A percentile compares a stretch with the other conserved stretches of the same genome.
Conservation (phyloP, 768 basidiomycete genomes). For the Mycena galopus region DNA sequence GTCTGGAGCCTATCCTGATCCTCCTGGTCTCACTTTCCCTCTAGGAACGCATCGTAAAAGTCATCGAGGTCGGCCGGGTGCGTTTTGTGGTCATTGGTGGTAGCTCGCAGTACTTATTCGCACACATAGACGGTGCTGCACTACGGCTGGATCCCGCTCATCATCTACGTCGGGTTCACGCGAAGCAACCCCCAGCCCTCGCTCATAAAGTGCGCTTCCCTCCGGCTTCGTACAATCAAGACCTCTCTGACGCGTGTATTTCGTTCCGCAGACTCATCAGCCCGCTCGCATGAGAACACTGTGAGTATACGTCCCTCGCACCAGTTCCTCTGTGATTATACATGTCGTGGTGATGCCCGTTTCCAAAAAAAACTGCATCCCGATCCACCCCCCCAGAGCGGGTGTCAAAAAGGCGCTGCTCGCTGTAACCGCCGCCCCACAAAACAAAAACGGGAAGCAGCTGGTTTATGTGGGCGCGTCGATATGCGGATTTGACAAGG, state of each 20-base stretch:
- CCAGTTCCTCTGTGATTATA: slow-evolving; percentile 63
- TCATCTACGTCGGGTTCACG: slow-evolving; percentile 96
- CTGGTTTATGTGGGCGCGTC: slow-evolving; percentile 63
- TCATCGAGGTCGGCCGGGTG: slow-evolving; percentile 87
- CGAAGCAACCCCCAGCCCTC: slow-evolving; percentile 95
- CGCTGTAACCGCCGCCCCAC: slow-evolving; percentile 64
- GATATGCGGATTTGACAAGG: slow-evolving; percentile 80
- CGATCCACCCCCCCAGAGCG: slow-evolving; percentile 43
- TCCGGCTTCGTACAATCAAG: not conserved
- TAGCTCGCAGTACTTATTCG: slow-evolving; percentile 15
- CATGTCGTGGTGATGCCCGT: slow-evolving; percentile 72
- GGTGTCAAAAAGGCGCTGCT: slow-evolving; percentile 29
- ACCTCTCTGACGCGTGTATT: slow-evolving; percentile 26
- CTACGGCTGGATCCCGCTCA: slow-evolving; percentile 96
- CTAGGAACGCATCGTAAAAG: slow-evolving; percentile 87
- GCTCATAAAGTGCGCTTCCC: slow-evolving; percentile 89
- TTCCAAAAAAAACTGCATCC: slow-evolving; percentile 45
- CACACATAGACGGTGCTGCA: slow-evolving; percentile 83
- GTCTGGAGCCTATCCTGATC: slow-evolving; percentile 28
- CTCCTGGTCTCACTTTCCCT: not conserved
- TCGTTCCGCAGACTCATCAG: slow-evolving; percentile 82
- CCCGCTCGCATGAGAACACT: slow-evolving; percentile 80
- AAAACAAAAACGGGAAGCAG: slow-evolving; percentile 23
- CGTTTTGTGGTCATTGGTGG: slow-evolving; percentile 49
- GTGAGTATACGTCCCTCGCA: slow-evolving; percentile 45